Percentiles rank a stretch among this genome's conserved stretches.
Evolutionary conservation across 1,139 yeast species (phyloP).

Genomic region (Zygosaccharomyces pseudobailii): DNA sequence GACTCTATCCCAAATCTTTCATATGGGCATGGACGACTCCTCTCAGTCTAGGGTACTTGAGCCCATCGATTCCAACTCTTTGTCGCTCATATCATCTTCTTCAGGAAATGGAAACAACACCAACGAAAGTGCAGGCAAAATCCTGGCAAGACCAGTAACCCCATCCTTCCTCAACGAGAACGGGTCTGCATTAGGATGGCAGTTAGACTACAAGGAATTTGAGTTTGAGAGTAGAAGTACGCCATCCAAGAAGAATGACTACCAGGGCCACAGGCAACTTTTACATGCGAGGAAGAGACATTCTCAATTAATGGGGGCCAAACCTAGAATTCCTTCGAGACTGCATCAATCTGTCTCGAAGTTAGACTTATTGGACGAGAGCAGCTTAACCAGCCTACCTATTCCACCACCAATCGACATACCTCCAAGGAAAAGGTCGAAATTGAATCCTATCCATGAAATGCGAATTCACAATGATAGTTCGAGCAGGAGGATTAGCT

Average conservation of each 20-base stretch:
- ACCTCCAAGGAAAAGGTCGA: conserved; percentile 8
- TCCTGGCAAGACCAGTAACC: conserved; percentile 8
- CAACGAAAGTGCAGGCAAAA: conserved; percentile 7
- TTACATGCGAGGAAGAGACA: conserved; percentile 20
- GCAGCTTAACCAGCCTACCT: conserved; percentile 29
- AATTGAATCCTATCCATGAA: conserved; percentile 19
- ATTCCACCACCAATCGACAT: conserved; percentile 27
- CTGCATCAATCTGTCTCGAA: conserved; percentile 25
- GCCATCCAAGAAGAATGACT: conserved; percentile 20
- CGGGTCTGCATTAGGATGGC: conserved; percentile 24
- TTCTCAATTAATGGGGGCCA: conserved; percentile 26
- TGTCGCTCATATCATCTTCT: conserved; percentile 19
- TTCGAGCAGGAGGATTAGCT: conserved; percentile 23
- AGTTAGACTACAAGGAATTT: conserved; percentile 26
- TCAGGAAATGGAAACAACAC: conserved; percentile 12
- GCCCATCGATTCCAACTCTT: conserved; percentile 26
- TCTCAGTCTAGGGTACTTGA: conserved; percentile 24
- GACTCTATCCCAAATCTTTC: not conserved
- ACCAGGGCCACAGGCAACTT: conserved; percentile 8
- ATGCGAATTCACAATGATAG: conserved; percentile 22
- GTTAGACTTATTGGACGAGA: conserved; percentile 29
- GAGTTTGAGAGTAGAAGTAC: conserved; percentile 31
- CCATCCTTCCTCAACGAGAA: conserved; percentile 14
- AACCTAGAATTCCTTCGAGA: conserved; percentile 22
- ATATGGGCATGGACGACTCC: conserved; percentile 16